These are phyloP conservation scores for Xylaria longipes DNA, from an alignment of 495 filamentous ascomycete species.

Conservation along the genomic window DNA sequence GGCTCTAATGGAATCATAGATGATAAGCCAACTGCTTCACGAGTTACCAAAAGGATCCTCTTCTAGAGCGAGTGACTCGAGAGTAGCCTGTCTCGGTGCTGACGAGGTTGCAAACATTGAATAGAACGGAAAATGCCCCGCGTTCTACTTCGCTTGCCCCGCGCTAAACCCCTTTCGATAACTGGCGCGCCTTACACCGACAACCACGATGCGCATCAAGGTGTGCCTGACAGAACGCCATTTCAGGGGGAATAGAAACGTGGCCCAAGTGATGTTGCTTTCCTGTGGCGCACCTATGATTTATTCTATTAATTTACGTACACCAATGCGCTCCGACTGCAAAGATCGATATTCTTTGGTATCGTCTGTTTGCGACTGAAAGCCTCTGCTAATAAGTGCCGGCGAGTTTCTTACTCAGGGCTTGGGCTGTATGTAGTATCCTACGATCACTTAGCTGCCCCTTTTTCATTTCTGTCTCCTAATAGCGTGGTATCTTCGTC, in stretches of 20 bases:
- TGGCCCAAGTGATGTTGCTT: background rate
- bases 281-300: background rate
- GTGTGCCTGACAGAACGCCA: background rate
- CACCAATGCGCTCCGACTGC: slow-evolving; percentile 12
- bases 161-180: slow-evolving; percentile 31
- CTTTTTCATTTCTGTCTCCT: slow-evolving; percentile 11
- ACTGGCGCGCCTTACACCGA: background rate
- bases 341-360: background rate
- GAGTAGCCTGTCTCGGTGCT: slow-evolving; percentile 16
- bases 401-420: background rate
- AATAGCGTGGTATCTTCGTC: slow-evolving; percentile 33
- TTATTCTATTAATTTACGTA: slow-evolving; percentile 1
- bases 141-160: slow-evolving; percentile 32
- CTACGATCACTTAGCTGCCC: slow-evolving; percentile 19
- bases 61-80: background rate
- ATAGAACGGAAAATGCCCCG: slow-evolving; percentile 24
- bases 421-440: slow-evolving; percentile 3
- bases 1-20: background rate
- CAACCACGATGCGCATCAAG: background rate
- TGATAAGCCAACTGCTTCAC: background rate
- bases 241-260: background rate
- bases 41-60: background rate
- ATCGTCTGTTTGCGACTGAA: background rate
- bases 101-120: background rate
- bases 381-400: background rate